Evolutionary conservation across 2,329 filamentous ascomycete species (phyloP).

Genomic region (Eutypa lata): DNA sequence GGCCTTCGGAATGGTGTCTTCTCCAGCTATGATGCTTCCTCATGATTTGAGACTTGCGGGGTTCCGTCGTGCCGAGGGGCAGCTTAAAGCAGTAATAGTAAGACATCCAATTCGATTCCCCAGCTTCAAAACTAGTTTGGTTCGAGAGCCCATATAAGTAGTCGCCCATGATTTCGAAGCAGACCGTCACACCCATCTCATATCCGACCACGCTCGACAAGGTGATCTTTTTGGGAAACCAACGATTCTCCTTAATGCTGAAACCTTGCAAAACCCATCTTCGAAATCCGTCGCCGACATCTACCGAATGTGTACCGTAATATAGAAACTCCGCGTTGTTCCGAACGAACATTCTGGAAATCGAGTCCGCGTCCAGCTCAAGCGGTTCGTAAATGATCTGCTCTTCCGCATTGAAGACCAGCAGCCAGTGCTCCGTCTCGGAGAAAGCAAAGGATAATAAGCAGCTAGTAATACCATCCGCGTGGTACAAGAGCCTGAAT

Average conservation of each 20-base stretch:
- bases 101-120: conserved; percentile 64
- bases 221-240: conserved; percentile 43
- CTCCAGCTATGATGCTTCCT: conserved; percentile 56
- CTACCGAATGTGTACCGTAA: conserved; percentile 61
- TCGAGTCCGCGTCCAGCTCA: conserved; percentile 41
- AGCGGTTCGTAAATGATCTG: conserved; percentile 38
- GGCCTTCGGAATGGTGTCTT: conserved; percentile 65
- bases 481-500: conserved; percentile 56
- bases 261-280: conserved; percentile 62
- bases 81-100: conserved; percentile 68
- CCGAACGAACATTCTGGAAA: conserved; percentile 67
- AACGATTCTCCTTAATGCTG: conserved; percentile 38
- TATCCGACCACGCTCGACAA: conserved; percentile 59
- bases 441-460: conserved; percentile 44
- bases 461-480: conserved; percentile 55
- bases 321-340: conserved; percentile 61
- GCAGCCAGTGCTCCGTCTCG: conserved; percentile 45
- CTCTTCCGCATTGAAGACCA: conserved; percentile 44
- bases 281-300: conserved; percentile 44
- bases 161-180: conserved; percentile 65
- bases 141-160: conserved; percentile 71
- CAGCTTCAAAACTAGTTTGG: conserved; percentile 57
- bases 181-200: conserved; percentile 65
- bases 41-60: conserved; percentile 36
- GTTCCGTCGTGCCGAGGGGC: conserved; percentile 45